A percentile compares a stretch with the other conserved stretches of the same genome.
Conservation (phyloP, 768 basidiomycete genomes). For the Filobasidium floriforme region DNA sequence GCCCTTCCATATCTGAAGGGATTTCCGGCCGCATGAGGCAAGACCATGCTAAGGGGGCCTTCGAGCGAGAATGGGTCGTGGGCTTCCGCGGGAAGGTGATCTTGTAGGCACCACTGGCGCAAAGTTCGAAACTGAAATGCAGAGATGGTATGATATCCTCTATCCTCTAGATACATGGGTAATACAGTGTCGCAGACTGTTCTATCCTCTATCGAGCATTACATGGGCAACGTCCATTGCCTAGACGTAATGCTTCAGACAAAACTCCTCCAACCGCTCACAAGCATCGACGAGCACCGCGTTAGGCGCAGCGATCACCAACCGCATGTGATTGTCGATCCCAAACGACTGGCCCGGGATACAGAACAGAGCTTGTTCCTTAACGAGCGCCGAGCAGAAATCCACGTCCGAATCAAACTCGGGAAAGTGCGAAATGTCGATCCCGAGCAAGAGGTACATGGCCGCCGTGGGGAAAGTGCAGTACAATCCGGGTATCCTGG, state of each 20-base stretch:
- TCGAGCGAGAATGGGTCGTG: no score
- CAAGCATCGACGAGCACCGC: conserved; percentile 38
- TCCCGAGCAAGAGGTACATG: conserved; percentile 38
- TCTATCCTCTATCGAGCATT: not conserved
- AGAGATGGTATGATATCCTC: no score
- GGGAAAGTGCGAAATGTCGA: conserved; percentile 30
- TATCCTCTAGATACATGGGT: no score
- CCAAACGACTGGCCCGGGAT: conserved; percentile 40
- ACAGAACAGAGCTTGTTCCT: conserved; percentile 40
- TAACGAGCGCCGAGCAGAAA: conserved; percentile 35
- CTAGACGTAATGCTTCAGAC: conserved; percentile 23
- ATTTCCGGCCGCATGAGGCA: no score
- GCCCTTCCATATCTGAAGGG: not conserved
- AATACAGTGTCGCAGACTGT: not conserved
- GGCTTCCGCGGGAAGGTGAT: no score
- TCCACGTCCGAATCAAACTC: conserved; percentile 36
- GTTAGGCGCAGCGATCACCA: conserved; percentile 36
- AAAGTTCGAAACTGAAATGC: no score
- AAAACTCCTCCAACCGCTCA: conserved; percentile 35
- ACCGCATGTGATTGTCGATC: conserved; percentile 35
- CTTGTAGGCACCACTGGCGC: no score
- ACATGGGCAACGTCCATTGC: no score
- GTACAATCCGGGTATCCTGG: conserved; percentile 32
- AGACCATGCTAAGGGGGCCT: no score
- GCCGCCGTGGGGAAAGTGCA: conserved; percentile 32